Evolutionary conservation across 2,329 filamentous ascomycete species (phyloP), one percentile per base, ranked within the genome.

Genomic region (Penicillium hordei): DNA sequence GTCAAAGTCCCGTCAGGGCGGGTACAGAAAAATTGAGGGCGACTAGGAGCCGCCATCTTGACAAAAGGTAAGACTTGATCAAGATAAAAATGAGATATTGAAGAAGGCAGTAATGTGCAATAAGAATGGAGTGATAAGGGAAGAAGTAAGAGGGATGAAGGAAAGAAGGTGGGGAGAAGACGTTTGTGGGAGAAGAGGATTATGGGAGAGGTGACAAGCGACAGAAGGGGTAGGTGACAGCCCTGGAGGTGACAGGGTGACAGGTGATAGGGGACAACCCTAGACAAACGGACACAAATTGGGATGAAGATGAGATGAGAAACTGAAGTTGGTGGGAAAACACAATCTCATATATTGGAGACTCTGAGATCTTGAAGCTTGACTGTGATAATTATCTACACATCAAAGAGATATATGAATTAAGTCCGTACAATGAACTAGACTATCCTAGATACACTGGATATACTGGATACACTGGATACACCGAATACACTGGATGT

Each of bases 1-100:
- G 74, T 75, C 43, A 78, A 58, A 8, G 65, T 68, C 31, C 76
- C 75, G 64, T 77, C 72, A 39, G 73, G 70, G 36, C 78, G 76
- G 40, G 73, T 68, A 45, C 77, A 69, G 61, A 78, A 81, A 60
- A 74, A 78, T 56, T 71, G 70, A 38, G 78, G 76, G 48, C 70
- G 72, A 48, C 72, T 61, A 13, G 66, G 55, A 25, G 64, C 59
- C 27, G 67, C 52, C 67, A 72, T 68, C 7, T 44, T 59, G 52
- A 58, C 21, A 43, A 29, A 39, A 33, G 2, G 17, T 3, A 48
- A 23, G 8, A n/a, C 13, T 43, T n/a, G 29, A 31, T n/a, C 31
- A 36, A 25, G 23, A 19, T 52, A 52, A 33, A 17, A 36, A 52
- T 51, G 29, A 52, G 5, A 12, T 31, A 25, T 6, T 13, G 40